phyloP scores from a whole-genome alignment of 1,284 basidiomycete genomes.

The Sanguinoderma infundibulare region DNA sequence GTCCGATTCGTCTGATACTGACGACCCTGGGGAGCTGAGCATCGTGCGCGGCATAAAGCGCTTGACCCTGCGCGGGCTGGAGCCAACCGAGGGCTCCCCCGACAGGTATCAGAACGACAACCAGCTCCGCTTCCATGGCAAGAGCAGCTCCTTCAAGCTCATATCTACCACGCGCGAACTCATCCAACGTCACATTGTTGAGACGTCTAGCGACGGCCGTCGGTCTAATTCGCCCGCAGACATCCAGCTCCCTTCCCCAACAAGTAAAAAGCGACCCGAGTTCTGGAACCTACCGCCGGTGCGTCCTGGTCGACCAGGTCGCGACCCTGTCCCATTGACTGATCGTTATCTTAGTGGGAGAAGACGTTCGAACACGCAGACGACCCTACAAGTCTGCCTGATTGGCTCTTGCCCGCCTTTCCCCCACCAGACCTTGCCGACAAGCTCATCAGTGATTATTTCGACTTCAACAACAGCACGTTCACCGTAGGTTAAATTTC shows the following conservation, averaged over 20 bases:
- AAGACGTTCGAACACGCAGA: slow-evolving; percentile 53
- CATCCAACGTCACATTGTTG: slow-evolving; percentile 52
- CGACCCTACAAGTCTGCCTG: slow-evolving; percentile 36
- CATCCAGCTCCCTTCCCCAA: slow-evolving; percentile 3
- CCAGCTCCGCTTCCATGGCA: slow-evolving; percentile 61
- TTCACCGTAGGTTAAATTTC: slow-evolving; percentile 36
- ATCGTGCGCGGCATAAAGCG: slow-evolving; percentile 41
- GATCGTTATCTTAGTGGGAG: slow-evolving; percentile 58
- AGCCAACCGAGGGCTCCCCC: slow-evolving; percentile 34
- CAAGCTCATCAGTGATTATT: slow-evolving; percentile 53
- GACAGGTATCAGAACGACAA: slow-evolving; percentile 33
- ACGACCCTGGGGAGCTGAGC: slow-evolving; percentile 32
- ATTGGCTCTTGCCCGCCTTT: slow-evolving; percentile 51
- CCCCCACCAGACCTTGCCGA: slow-evolving; percentile 56
- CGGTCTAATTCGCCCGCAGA: slow-evolving; percentile 17
- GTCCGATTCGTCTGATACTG: slow-evolving; percentile 43
- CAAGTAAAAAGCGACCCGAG: slow-evolving; percentile 18
- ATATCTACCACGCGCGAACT: slow-evolving; percentile 56
- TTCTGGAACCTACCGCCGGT: slow-evolving; percentile 30
- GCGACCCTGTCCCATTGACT: neutral
- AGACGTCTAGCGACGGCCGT: slow-evolving; percentile 26
- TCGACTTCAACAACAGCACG: slow-evolving; percentile 45
- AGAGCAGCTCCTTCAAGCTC: slow-evolving; percentile 59
- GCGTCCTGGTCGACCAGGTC: neutral
- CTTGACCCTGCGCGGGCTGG: slow-evolving; percentile 43